These are phyloP conservation scores for Paramecium biaurelia DNA, from an alignment of 73 alveolate species.

Conservation along the genomic window DNA sequence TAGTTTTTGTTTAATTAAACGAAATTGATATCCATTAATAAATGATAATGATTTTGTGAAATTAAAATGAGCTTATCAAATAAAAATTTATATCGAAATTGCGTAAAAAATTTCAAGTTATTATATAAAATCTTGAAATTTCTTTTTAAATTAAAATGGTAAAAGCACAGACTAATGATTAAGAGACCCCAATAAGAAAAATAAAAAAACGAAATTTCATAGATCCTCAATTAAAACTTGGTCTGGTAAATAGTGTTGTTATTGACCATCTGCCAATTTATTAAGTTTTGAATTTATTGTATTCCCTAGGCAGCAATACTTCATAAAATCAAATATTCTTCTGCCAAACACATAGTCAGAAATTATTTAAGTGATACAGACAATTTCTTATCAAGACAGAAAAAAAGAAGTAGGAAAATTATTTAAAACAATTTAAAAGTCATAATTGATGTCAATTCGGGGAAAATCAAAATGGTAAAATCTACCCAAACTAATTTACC, in stretches of 20 bases:
- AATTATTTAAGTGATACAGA: not conserved
- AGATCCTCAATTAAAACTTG: not conserved
- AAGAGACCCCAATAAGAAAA: not conserved
- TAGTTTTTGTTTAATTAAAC: not conserved
- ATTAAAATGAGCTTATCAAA: not conserved
- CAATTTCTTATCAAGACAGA: not conserved
- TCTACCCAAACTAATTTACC: not conserved
- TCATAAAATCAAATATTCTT: not conserved
- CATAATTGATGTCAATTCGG: not conserved
- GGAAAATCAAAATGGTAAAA: not conserved
- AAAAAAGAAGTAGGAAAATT: not conserved
- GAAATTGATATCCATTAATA: not conserved
- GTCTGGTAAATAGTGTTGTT: not conserved
- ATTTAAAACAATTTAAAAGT: not conserved
- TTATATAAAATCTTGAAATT: not conserved
- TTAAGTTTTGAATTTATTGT: not conserved
- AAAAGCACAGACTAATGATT: not conserved
- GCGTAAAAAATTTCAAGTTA: not conserved
- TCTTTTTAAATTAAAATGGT: not conserved
- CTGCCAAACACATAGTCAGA: constrained; percentile 18
- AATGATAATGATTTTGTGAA: not conserved
- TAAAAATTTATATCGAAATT: not conserved
- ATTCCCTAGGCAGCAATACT: not conserved
- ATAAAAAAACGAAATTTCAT: not conserved
- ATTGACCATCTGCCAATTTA: not conserved